Percentiles rank a stretch among this genome's conserved stretches.
phyloP scores from a whole-genome alignment of 805 yeast genomes.

The Citeromyces matritensis region DNA sequence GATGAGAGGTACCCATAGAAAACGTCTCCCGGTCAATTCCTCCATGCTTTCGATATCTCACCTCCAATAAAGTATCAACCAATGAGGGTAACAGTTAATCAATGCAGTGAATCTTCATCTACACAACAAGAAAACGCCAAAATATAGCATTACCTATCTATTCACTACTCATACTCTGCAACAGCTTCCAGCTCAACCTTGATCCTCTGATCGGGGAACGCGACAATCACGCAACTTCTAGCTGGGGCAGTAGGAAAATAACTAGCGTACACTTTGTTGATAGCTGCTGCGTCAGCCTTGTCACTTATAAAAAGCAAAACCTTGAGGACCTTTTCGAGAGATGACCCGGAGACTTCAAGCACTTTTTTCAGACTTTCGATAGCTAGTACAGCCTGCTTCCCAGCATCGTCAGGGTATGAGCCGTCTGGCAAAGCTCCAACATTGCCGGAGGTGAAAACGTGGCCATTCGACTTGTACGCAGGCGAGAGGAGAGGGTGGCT shows the following conservation, averaged over 20 bases:
- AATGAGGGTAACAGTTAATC: no score
- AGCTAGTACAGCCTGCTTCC: slow-evolving; percentile 21
- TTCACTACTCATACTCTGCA: slow-evolving; percentile 12
- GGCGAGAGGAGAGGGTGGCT: slow-evolving; percentile 18
- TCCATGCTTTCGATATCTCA: no score
- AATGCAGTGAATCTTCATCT: no score
- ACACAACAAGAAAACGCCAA: no score
- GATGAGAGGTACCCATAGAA: no score
- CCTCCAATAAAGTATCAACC: no score
- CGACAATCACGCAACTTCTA: slow-evolving; percentile 26
- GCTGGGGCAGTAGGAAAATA: slow-evolving; percentile 28
- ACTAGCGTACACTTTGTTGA: slow-evolving; percentile 24
- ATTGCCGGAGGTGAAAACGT: slow-evolving; percentile 27
- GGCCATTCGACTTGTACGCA: slow-evolving; percentile 18
- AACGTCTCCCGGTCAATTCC: no score
- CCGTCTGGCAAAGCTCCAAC: slow-evolving; percentile 14
- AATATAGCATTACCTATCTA: no score
- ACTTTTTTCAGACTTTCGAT: slow-evolving; percentile 20
- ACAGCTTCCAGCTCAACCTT: slow-evolving; percentile 29
- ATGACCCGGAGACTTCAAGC: slow-evolving; percentile 21
- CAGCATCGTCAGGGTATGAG: slow-evolving; percentile 17
- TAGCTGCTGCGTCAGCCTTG: slow-evolving; percentile 17
- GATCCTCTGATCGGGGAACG: slow-evolving; percentile 24
- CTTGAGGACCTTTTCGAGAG: slow-evolving; percentile 23
- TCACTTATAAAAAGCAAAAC: slow-evolving; percentile 26